Evolutionary conservation across 306 rosid species (phyloP).

Genomic region (Prinsepia uniflora): DNA sequence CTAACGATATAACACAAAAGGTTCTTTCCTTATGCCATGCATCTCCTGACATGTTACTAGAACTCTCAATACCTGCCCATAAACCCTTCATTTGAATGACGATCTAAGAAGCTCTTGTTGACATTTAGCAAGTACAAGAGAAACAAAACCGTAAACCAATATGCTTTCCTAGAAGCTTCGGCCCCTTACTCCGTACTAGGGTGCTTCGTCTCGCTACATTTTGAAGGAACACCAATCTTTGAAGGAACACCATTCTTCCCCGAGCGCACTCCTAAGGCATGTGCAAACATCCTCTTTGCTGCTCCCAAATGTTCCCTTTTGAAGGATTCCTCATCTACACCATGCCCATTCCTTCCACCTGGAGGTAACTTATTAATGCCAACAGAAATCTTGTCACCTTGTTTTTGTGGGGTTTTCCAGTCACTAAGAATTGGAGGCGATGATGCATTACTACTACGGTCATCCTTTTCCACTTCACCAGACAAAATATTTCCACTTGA

Average conservation of each 20-base stretch:
- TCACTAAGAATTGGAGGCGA: conserved; percentile 19
- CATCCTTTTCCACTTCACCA: conserved; percentile 27
- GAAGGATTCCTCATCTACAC: conserved; percentile 42
- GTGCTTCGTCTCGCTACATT: conserved; percentile 41
- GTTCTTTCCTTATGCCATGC: conserved; percentile 16
- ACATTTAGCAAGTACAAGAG: conserved; percentile 18
- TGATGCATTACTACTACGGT: conserved; percentile 24
- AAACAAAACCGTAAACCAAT: conserved; percentile 1
- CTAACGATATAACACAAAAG: conserved; percentile 10
- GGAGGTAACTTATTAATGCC: conserved; percentile 21
- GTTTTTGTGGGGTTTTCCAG: conserved; percentile 35
- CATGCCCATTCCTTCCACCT: conserved; percentile 42
- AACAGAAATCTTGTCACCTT: conserved; percentile 28
- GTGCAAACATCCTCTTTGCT: conserved; percentile 90
- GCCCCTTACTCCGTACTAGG: conserved; percentile 26
- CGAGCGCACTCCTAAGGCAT: conserved; percentile 72
- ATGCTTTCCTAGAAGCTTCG: conserved; percentile 15
- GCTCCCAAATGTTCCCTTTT: conserved; percentile 87
- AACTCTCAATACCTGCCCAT: conserved; percentile 21
- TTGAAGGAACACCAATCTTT: too few relatives aligned
- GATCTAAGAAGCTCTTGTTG: conserved; percentile 19
- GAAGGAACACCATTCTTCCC: conserved; percentile 53
- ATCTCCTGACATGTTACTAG: conserved; percentile 17
- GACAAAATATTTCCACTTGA: conserved; percentile 23
- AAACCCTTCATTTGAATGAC: conserved; percentile 26